These are phyloP conservation scores for Tephrocybe sp. DNA, from an alignment of 768 basidiomycete species.

Conservation along the genomic window DNA sequence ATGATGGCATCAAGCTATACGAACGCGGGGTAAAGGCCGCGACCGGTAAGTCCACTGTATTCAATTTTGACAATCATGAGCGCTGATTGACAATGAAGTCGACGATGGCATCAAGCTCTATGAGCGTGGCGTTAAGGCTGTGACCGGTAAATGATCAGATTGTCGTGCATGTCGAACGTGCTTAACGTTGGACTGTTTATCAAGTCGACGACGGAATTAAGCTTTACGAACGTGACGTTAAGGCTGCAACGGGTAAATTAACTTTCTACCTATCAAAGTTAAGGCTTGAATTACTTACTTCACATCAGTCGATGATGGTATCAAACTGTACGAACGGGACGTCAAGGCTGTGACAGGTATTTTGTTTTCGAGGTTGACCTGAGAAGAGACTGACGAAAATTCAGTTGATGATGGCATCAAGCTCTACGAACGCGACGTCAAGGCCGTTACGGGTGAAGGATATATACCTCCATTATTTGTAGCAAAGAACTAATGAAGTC, in stretches of 20 bases:
- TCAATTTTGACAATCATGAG: too few species aligned
- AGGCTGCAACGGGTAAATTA: background rate
- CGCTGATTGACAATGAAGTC: background rate
- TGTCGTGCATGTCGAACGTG: background rate
- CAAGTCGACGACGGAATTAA: conserved; percentile 2
- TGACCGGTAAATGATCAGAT: background rate
- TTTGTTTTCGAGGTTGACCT: background rate
- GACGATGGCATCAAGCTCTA: background rate
- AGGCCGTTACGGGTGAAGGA: background rate
- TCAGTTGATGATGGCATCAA: conserved; percentile 5
- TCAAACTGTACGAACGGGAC: conserved; percentile 2
- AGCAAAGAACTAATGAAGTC: too few species aligned
- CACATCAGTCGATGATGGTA: background rate
- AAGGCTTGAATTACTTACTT: too few species aligned
- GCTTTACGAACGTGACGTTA: background rate
- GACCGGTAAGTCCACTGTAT: background rate
- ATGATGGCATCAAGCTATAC: background rate
- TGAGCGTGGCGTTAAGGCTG: background rate
- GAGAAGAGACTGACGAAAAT: background rate
- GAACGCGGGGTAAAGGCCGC: background rate
- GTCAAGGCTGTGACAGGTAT: background rate
- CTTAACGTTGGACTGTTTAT: too few species aligned
- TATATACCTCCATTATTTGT: too few species aligned
- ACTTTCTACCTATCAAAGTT: too few species aligned
- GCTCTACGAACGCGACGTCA: background rate